These are phyloP conservation scores for Chenopodium quinoa DNA, from an alignment of 148 eudicot genomes.

Conservation along the genomic window DNA sequence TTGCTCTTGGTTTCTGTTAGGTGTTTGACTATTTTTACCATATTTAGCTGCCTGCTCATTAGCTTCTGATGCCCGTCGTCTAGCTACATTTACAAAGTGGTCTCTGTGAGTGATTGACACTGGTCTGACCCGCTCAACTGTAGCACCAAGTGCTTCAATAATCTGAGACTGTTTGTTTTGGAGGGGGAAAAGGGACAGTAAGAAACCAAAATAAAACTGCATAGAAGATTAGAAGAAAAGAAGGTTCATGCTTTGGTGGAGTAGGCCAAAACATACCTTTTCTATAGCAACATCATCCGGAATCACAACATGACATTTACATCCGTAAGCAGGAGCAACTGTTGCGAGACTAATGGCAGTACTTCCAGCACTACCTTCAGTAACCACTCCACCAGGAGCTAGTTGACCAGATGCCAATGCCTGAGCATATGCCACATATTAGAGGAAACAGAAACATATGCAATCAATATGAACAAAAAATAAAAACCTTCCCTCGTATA, in stretches of 20 bases:
- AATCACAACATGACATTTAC: conserved; percentile 93
- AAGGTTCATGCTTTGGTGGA: background rate
- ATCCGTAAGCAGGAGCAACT: conserved; percentile 92
- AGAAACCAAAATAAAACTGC: background rate
- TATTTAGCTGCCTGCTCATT: conserved; percentile 53
- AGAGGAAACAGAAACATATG: conserved; percentile 6
- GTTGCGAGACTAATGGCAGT: conserved; percentile 98
- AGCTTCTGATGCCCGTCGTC: conserved; percentile 88
- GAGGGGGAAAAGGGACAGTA: background rate
- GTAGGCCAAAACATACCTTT: conserved; percentile 48
- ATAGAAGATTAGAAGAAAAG: background rate
- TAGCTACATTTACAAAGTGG: conserved; percentile 88
- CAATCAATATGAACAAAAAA: background rate
- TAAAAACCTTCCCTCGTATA: background rate
- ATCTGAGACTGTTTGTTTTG: conserved; percentile 67
- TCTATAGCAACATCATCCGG: conserved; percentile 96
- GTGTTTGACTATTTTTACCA: conserved; percentile 16
- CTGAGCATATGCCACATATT: conserved; percentile 33
- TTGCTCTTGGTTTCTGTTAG: conserved; percentile 26
- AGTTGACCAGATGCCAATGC: conserved; percentile 76
- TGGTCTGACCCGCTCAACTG: conserved; percentile 95
- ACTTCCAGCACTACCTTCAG: conserved; percentile 99
- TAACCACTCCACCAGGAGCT: conserved; percentile 78
- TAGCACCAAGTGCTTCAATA: conserved; percentile 93
- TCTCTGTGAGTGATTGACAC: conserved; percentile 94